A percentile compares a stretch with the other conserved stretches of the same genome.
Evolutionary conservation across 2,329 filamentous ascomycete species (phyloP).

Genomic region (Fusarium keratoplasticum): DNA sequence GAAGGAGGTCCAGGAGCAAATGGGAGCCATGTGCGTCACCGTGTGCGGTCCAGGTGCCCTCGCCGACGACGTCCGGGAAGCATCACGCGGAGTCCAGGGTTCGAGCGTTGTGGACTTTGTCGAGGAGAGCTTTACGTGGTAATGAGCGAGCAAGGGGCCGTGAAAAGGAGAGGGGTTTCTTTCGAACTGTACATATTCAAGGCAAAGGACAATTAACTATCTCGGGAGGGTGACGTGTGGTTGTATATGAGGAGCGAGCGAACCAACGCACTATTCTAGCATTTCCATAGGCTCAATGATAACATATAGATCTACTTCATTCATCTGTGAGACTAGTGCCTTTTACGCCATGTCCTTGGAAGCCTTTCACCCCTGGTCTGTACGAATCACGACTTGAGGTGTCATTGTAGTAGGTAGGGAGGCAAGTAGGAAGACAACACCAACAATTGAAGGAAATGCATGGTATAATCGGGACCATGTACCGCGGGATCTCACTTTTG

Average conservation of each 20-base stretch:
- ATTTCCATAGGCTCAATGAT: slow-evolving; percentile 35
- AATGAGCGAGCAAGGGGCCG: slow-evolving; percentile 21
- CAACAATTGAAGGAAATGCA: not conserved
- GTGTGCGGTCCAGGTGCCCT: slow-evolving; percentile 82
- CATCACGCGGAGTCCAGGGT: slow-evolving; percentile 73
- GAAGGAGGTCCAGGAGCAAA: slow-evolving; percentile 83
- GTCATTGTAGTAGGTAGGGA: not conserved
- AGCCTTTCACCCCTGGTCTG: not conserved
- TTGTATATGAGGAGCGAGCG: slow-evolving; percentile 29
- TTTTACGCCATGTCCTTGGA: not conserved
- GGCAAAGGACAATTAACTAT: slow-evolving; percentile 34
- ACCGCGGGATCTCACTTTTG: not conserved
- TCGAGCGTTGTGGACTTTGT: slow-evolving; percentile 77
- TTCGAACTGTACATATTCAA: slow-evolving; percentile 47
- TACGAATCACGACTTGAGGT: not conserved
- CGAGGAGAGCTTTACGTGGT: slow-evolving; percentile 82
- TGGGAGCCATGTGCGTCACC: slow-evolving; percentile 89
- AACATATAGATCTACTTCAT: not conserved
- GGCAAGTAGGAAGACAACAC: not conserved
- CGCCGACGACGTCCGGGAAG: slow-evolving; percentile 79
- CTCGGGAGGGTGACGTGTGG: slow-evolving; percentile 28
- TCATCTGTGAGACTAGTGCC: not conserved
- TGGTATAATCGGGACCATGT: not conserved
- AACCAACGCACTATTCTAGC: slow-evolving; percentile 14
- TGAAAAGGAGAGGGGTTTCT: slow-evolving; percentile 24